phyloP scores from a whole-genome alignment of 2,329 filamentous ascomycete species.

The Tolypocladium cylindrosporum region DNA sequence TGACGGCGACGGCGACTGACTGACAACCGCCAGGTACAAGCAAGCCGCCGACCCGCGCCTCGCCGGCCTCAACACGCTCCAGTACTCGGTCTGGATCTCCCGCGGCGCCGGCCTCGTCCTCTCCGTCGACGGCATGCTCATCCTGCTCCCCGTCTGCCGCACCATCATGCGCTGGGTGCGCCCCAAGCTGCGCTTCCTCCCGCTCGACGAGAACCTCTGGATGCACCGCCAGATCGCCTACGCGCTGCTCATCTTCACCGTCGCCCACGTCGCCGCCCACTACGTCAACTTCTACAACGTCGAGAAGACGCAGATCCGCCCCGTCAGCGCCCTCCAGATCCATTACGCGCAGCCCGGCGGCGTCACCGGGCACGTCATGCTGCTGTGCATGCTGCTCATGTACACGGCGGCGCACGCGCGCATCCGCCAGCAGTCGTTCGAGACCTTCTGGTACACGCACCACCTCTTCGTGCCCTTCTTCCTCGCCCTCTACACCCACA shows the following conservation, averaged over 20 bases:
- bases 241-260: conserved; percentile 71
- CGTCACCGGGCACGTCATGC: conserved; percentile 93
- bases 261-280: conserved; percentile 67
- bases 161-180: conserved; percentile 77
- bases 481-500: conserved; percentile 89
- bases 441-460: conserved; percentile 99
- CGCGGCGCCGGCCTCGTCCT: conserved; percentile 84
- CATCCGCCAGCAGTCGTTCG: conserved; percentile 93
- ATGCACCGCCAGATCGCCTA: conserved; percentile 95
- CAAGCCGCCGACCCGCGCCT: conserved; percentile 61
- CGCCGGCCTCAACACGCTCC: conserved; percentile 67
- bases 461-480: conserved; percentile 97
- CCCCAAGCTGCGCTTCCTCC: conserved; percentile 79
- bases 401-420: conserved; percentile 91
- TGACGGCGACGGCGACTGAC: background rate
- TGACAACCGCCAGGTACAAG: conserved; percentile 52
- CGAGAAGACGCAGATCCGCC: conserved; percentile 73
- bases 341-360: conserved; percentile 85
- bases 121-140: conserved; percentile 74
- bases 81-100: conserved; percentile 91
- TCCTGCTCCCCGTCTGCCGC: conserved; percentile 88
- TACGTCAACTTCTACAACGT: conserved; percentile 99
- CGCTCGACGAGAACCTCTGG: conserved; percentile 94
- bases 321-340: conserved; percentile 73
- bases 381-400: conserved; percentile 98